Evolutionary conservation across 768 basidiomycete genomes (phyloP).

Genomic region (Lactifluus subvellereus): DNA sequence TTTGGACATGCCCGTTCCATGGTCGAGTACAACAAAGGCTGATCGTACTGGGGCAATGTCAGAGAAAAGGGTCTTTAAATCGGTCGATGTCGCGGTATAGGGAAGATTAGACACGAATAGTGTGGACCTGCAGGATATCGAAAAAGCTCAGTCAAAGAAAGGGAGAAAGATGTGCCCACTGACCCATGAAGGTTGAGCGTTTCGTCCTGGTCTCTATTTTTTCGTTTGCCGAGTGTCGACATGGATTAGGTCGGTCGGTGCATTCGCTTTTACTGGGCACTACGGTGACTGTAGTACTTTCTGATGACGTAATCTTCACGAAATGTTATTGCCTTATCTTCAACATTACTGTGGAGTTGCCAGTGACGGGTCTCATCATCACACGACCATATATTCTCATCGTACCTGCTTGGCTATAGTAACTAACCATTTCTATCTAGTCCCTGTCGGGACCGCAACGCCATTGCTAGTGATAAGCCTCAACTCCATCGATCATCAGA

Average conservation of each 20-base stretch:
- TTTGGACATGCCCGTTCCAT: conserved; percentile 70
- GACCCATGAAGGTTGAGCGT: conserved; percentile 33
- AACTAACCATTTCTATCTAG: background rate
- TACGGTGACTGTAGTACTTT: background rate
- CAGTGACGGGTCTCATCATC: no score
- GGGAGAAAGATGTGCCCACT: conserved; percentile 1
- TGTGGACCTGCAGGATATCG: conserved; percentile 53
- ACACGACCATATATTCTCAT: background rate
- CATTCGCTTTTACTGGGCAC: no score
- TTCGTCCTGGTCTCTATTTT: conserved; percentile 36
- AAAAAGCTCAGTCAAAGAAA: background rate
- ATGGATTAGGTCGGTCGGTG: background rate
- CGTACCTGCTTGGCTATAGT: background rate
- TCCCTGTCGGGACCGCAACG: background rate
- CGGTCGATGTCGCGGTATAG: conserved; percentile 82
- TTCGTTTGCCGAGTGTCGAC: conserved; percentile 40
- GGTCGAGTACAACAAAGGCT: conserved; percentile 88
- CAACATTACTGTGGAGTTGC: no score
- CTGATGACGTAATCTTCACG: background rate
- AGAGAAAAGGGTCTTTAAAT: conserved; percentile 89
- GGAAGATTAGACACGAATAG: conserved; percentile 93
- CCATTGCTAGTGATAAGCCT: background rate
- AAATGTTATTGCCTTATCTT: no score
- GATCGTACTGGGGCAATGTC: conserved; percentile 91
- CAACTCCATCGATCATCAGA: background rate